phyloP scores from a whole-genome alignment of 768 basidiomycete species.

The Russula sp. region DNA sequence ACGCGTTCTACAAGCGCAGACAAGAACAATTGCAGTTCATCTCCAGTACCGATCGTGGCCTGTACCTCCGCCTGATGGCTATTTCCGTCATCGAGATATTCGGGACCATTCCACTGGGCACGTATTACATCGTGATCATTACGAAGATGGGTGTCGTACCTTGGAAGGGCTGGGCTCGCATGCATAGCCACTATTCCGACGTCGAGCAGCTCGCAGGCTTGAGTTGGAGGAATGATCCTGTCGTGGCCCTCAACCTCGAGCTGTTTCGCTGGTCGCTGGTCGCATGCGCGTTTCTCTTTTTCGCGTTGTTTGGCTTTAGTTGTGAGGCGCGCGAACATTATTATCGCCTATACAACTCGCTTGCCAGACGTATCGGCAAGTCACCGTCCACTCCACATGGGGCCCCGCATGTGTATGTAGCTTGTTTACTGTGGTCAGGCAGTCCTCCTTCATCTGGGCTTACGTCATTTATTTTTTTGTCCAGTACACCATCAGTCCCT shows the following conservation, averaged over 20 bases:
- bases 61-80: constrained; percentile 5
- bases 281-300: not conserved
- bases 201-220: not conserved
- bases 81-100: not conserved
- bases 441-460: not conserved
- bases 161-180: constrained; percentile 44
- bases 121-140: not conserved
- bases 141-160: not conserved
- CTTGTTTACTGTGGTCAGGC: too few species aligned
- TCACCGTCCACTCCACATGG: constrained; percentile 13
- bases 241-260: not conserved
- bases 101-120: not conserved
- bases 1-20: constrained; percentile 16
- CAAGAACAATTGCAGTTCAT: not conserved
- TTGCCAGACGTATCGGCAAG: constrained; percentile 35
- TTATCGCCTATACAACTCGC: constrained; percentile 6
- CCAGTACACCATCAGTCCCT: constrained; percentile 7
- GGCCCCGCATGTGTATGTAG: constrained; percentile 15
- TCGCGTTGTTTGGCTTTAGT: not conserved
- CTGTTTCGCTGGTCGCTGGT: not conserved
- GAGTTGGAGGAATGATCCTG: not conserved
- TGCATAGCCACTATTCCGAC: not conserved
- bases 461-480: not conserved
- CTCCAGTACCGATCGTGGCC: constrained; percentile 32
- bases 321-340: not conserved